These are phyloP conservation scores for Sporodiniella umbellata DNA, from an alignment of 371 early-diverging fungal species.

Conservation along the genomic window DNA sequence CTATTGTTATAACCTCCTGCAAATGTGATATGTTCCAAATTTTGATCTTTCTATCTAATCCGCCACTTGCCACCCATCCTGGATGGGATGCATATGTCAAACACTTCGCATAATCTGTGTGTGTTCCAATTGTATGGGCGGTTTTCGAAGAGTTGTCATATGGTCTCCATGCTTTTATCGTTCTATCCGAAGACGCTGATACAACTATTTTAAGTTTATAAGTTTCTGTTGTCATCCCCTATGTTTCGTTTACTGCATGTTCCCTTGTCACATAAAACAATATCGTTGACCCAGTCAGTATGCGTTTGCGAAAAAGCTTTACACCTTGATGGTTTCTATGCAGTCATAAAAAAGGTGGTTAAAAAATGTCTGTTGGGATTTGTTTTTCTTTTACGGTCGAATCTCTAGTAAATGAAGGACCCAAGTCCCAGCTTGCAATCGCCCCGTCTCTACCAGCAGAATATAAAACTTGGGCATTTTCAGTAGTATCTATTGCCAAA, in stretches of 20 bases:
- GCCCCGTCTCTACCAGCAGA: slow-evolving; percentile 90
- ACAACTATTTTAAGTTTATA: slow-evolving; percentile 51
- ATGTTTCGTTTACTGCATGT: slow-evolving; percentile 26
- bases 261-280: slow-evolving; percentile 61
- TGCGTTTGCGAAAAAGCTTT: slow-evolving; percentile 79
- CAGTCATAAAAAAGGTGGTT: not conserved
- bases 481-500: slow-evolving; percentile 60
- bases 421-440: slow-evolving; percentile 84
- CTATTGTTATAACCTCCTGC: slow-evolving; percentile 25
- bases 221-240: not conserved
- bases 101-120: slow-evolving; percentile 83
- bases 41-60: slow-evolving; percentile 83
- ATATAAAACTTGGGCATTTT: slow-evolving; percentile 69
- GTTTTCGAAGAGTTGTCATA: slow-evolving; percentile 33
- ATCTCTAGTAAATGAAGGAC: slow-evolving; percentile 32
- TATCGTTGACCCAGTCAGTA: slow-evolving; percentile 95
- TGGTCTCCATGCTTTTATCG: slow-evolving; percentile 82
- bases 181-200: slow-evolving; percentile 90
- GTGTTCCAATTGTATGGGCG: slow-evolving; percentile 74
- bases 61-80: slow-evolving; percentile 87
- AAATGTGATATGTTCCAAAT: slow-evolving; percentile 81
- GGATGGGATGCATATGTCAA: slow-evolving; percentile 66
- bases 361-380: not conserved
- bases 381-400: slow-evolving; percentile 8
- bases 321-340: slow-evolving; percentile 39